Base-by-base conservation (phyloP, 441 rosid species). In the Melastoma candidum region DNA sequence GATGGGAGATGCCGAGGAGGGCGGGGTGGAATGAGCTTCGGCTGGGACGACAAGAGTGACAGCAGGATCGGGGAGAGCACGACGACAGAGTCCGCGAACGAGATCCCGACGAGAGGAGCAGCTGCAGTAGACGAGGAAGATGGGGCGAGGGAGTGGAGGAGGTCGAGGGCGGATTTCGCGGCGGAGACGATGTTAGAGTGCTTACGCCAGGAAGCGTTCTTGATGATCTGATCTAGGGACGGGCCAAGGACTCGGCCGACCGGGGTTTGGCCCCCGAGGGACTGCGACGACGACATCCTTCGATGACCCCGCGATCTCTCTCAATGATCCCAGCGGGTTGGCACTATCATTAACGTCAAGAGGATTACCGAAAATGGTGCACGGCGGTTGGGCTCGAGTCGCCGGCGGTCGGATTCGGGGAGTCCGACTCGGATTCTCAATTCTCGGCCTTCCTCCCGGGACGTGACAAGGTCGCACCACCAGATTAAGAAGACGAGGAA, bases 121-220 rank as follows among this genome's bases (percentile, higher is more conserved):
- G 64, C 54, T 14, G 77, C 72, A 71, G 74, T 68, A 5, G 51
- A 3, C 46, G 66, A 53, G 53, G 69, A 36, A 53, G 79, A 86
- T 51, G 44, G 9, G 51, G 81, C 46, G 68, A 90, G 66, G 14
- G 81, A 57, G 13, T 83, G 85, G 51, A 92, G 87, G 71, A 64
- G 75, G 76, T 92, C 94, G 55, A 92, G 90, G 55, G 77, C 83
- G 14, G 96, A 75, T 65, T 88, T 92, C 70, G 90, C 85, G 27
- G 95, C 59, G 62, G 94, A 74, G 54, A 92, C 98, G 44, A 92
- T 74, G 62, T 78, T 77, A 25, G 95, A 77, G 64, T 92, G 98
- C 71, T 92, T 92, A 32, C 95, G 72, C 98, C 98, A 92, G 2
- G 95, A 95, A 9, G 96, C 95, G 60, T 92, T 87, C 60, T 92